phyloP scores from a whole-genome alignment of 2,329 filamentous ascomycete genomes.

The Trichocomaceae sp. region DNA sequence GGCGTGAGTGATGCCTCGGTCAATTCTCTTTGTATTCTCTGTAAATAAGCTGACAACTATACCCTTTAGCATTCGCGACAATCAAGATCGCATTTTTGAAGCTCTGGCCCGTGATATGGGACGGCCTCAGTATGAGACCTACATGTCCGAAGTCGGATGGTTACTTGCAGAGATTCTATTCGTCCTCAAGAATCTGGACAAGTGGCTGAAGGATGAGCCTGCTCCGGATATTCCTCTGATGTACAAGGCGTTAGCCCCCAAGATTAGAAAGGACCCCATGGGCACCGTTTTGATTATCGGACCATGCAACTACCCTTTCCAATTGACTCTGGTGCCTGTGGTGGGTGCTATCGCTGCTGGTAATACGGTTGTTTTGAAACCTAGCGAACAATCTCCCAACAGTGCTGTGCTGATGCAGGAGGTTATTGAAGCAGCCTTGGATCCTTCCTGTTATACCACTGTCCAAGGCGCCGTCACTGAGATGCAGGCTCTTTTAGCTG shows the following conservation, averaged over 20 bases:
- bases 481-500: conserved; percentile 71
- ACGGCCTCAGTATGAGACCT: conserved; percentile 69
- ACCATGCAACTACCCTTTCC: conserved; percentile 89
- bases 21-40: neutral
- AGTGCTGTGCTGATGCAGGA: conserved; percentile 73
- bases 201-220: conserved; percentile 76
- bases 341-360: conserved; percentile 89
- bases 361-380: conserved; percentile 85
- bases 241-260: conserved; percentile 64
- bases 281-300: conserved; percentile 80
- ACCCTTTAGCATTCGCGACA: conserved; percentile 58
- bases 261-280: conserved; percentile 78
- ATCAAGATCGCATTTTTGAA: conserved; percentile 63
- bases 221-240: conserved; percentile 62
- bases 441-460: conserved; percentile 66
- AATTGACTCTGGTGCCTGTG: conserved; percentile 69
- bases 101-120: conserved; percentile 71
- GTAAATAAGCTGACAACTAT: neutral
- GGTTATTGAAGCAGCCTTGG: conserved; percentile 68
- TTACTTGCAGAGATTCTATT: conserved; percentile 74
- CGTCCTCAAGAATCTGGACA: conserved; percentile 67
- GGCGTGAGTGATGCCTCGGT: conserved; percentile 49
- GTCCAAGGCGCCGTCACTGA: conserved; percentile 77
- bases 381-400: conserved; percentile 72
- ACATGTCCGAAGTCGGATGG: conserved; percentile 70